Evolutionary conservation across 1,284 basidiomycete genomes (phyloP).

Genomic region (Abortiporus biennis): DNA sequence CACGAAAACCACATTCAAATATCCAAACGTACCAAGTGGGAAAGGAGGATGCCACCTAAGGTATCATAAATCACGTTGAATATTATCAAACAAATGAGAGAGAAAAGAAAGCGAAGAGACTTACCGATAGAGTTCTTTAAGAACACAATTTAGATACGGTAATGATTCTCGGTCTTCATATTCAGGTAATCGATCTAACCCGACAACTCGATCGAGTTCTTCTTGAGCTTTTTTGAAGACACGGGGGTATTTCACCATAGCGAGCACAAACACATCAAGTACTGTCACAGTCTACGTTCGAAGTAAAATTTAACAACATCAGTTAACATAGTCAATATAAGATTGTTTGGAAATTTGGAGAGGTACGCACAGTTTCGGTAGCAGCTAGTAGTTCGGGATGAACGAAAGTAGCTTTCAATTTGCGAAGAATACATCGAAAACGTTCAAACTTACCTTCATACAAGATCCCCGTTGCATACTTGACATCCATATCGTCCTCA

Average conservation of each 20-base stretch:
- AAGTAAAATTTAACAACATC: not conserved
- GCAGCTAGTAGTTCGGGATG: not conserved
- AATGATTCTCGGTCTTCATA: conserved; percentile 20
- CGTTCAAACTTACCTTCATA: conserved; percentile 7
- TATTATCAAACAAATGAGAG: not conserved
- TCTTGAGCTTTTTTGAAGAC: conserved; percentile 10
- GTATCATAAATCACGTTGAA: not conserved
- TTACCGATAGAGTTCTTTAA: conserved; percentile 18
- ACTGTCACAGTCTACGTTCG: conserved; percentile 11
- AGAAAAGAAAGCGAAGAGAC: not conserved
- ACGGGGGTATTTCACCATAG: conserved; percentile 12
- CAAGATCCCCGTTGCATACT: conserved; percentile 6
- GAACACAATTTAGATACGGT: conserved; percentile 20
- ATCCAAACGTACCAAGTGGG: not conserved
- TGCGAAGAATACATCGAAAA: not conserved
- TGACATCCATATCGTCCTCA: conserved; percentile 2
- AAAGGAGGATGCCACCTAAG: not conserved
- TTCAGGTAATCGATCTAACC: conserved; percentile 19
- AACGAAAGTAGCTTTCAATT: not conserved
- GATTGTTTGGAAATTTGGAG: not conserved
- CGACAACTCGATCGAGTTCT: conserved; percentile 16
- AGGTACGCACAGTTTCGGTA: not conserved
- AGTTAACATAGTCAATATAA: not conserved
- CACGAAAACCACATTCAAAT: not conserved
- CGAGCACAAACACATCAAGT: conserved; percentile 10